Evolutionary conservation across 164 flowering plant genomes (phyloP).

Genomic region (Cinnamomum chago): DNA sequence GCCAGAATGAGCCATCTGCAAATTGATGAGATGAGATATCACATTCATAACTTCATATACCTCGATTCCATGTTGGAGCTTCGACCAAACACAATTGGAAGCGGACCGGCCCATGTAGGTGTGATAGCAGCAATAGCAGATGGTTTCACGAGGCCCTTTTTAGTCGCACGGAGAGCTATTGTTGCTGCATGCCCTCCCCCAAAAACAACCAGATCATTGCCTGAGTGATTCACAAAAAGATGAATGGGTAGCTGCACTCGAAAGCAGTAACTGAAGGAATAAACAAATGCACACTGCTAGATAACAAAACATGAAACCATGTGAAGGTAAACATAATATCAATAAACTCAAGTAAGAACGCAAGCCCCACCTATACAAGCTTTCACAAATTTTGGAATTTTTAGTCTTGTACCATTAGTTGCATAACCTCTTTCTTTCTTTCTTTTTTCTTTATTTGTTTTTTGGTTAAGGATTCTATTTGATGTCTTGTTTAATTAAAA

Average conservation of each 20-base stretch:
- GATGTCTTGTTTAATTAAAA: no score
- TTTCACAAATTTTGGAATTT: no score
- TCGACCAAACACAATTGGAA: constrained; percentile 94
- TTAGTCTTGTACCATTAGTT: no score
- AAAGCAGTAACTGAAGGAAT: background rate
- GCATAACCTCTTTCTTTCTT: no score
- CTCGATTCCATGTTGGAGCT: constrained; percentile 83
- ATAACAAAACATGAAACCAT: background rate
- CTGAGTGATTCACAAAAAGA: constrained; percentile 29
- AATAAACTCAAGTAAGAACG: background rate
- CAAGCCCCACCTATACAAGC: no score
- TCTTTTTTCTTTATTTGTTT: no score
- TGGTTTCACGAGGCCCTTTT: constrained; percentile 66
- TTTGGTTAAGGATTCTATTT: background rate
- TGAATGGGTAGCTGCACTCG: background rate
- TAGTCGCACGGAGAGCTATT: constrained; percentile 64
- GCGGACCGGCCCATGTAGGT: constrained; percentile 99
- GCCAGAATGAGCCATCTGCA: background rate
- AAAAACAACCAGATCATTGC: constrained; percentile 53
- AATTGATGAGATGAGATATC: background rate
- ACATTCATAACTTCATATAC: constrained; percentile 26
- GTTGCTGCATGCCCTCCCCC: constrained; percentile 99
- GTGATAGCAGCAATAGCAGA: constrained; percentile 89
- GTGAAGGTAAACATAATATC: background rate
- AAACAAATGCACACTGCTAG: background rate